Conservation (phyloP, 164 flowering plant species). For the Chimonanthus praecox region DNA sequence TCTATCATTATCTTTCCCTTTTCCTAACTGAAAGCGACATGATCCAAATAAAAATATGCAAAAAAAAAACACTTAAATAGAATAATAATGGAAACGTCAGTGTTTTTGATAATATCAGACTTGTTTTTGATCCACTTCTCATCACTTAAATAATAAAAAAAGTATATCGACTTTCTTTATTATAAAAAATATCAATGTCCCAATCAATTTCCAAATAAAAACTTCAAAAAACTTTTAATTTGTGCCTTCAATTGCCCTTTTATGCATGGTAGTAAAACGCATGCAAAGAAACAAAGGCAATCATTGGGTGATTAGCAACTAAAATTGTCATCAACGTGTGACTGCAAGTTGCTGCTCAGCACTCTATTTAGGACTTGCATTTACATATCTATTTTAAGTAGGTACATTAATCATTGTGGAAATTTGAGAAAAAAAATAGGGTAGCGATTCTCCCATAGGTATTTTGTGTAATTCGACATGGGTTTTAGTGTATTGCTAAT, state of each 20-base stretch:
- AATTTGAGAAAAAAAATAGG: too few species aligned
- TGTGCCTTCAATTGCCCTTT: neutral
- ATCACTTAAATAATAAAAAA: neutral
- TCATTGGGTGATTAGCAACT: neutral
- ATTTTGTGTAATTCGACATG: too few species aligned
- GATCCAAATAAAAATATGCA: too few species aligned
- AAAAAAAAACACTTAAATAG: neutral
- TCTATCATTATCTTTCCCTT: conserved; percentile 16
- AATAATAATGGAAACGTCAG: neutral
- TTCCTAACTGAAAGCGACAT: conserved; percentile 20
- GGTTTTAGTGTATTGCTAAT: too few species aligned
- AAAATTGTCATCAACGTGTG: neutral
- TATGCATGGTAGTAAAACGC: neutral
- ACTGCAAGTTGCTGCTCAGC: too few species aligned
- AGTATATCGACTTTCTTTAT: too few species aligned
- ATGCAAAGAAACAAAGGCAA: neutral
- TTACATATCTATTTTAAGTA: too few species aligned
- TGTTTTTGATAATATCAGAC: neutral
- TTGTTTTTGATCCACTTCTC: neutral
- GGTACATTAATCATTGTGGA: too few species aligned
- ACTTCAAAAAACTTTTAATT: neutral
- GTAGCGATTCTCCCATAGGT: too few species aligned
- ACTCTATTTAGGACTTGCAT: too few species aligned
- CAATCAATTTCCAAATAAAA: neutral
- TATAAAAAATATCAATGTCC: too few species aligned